Evolutionary conservation across 1,139 yeast species (phyloP), one percentile per base, ranked within the genome.

Genomic region (Sugiyamaella neomexicana): DNA sequence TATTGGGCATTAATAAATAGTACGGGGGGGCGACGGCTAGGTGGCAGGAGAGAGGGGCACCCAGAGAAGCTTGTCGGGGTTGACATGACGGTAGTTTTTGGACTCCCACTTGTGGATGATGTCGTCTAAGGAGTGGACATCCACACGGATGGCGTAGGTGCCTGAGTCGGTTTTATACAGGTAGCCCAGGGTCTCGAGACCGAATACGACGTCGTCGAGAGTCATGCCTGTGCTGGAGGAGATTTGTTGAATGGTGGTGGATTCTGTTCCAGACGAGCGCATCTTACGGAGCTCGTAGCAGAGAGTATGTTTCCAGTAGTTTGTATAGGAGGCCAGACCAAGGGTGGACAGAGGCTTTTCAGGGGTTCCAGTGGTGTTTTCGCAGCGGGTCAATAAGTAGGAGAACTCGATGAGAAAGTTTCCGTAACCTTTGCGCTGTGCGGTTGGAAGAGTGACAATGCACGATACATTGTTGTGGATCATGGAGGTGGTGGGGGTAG

Each of bases 311-410:
- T 81, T 84, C 98, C 99, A 93, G 68, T 87, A 93, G 63, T 85
- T 87, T 60, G 95, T 75, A 69, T 93, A 93, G 60, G 97, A 87
- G 32, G 88, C 72, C 48, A 90, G 73, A 0, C 99, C 99, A 54
- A 91, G 74, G 62, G 87, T 95, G 63, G 95, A 85, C 53, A 93
- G 75, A 0, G 99, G 98, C 65, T 91, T 91, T 64, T 93, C 99
- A 0, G 99, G 99, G 0, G 97, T 88, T 0, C 99, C 99, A 55
- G 80, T 80, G 58, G 84, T 85, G 62, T 81, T 82, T 67, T 93
- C 97, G 55, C 81, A 76, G 54, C 87, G 75, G 1, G 91, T 80
- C 46, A 93, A 71, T 32, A 91, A 73, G 67, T 93, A 93, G 53
- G 97, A 89, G 69, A 93, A 90, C 60, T 89, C 96, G 66, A 93